Percentiles rank a stretch among this genome's conserved stretches.
phyloP scores from a whole-genome alignment of 1,139 yeast genomes.

The Nakaseomyces nivariensis region DNA sequence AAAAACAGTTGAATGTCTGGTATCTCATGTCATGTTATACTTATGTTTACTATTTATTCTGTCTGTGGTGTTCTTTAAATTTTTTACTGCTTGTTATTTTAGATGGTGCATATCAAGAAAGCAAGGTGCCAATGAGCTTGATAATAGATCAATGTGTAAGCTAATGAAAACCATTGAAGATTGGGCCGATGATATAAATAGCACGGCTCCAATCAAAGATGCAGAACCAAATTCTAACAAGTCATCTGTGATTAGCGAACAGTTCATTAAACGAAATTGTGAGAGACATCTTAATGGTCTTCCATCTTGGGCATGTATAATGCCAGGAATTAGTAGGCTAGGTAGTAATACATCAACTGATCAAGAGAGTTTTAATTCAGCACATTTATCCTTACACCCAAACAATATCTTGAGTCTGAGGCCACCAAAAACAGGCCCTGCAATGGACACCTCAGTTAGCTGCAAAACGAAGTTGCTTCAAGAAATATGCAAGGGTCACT shows the following conservation, averaged over 20 bases:
- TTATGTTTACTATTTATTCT: conserved; percentile 76
- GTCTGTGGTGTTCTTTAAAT: conserved; percentile 66
- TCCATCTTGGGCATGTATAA: neutral
- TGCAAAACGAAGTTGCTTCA: conserved; percentile 8
- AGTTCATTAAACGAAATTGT: neutral
- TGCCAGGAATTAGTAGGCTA: neutral
- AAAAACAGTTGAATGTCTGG: conserved; percentile 87
- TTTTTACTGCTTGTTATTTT: conserved; percentile 78
- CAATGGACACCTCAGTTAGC: neutral
- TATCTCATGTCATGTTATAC: conserved; percentile 72
- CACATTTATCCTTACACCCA: neutral
- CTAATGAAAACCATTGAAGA: conserved; percentile 60
- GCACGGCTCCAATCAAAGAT: neutral
- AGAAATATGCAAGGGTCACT: conserved; percentile 6
- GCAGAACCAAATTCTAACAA: neutral
- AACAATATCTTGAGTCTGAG: neutral
- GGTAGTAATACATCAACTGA: neutral
- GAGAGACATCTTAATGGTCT: neutral
- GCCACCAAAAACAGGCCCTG: neutral
- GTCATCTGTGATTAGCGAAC: neutral
- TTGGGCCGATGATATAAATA: conserved; percentile 49
- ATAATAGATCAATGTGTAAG: conserved; percentile 42
- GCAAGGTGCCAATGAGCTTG: conserved; percentile 68
- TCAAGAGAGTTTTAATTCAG: neutral
- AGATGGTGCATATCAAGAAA: conserved; percentile 68